phyloP scores from a whole-genome alignment of 345 rosid genomes.

The Acer negundo region DNA sequence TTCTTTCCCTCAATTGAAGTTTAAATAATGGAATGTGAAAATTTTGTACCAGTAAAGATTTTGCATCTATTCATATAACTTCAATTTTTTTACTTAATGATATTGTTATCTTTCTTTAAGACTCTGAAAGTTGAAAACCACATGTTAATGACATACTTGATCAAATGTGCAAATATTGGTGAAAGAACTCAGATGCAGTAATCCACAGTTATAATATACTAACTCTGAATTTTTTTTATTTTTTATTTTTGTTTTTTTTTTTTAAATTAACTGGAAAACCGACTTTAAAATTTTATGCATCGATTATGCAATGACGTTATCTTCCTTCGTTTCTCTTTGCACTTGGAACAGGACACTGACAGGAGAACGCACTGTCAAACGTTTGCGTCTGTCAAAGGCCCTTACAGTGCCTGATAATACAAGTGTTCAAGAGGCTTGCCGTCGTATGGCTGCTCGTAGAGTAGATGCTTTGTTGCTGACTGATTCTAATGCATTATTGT shows the following conservation, averaged over 20 bases:
- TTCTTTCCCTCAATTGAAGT: neutral
- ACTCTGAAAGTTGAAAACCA: neutral
- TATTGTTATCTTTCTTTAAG: neutral
- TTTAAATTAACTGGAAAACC: neutral
- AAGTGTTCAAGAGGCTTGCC: constrained; percentile 81
- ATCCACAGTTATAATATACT: neutral
- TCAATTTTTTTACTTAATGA: neutral
- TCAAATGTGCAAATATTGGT: neutral
- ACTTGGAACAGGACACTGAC: constrained; percentile 64
- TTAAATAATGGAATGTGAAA: neutral
- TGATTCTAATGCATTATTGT: constrained; percentile 88
- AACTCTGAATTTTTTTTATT: neutral
- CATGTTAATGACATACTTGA: neutral
- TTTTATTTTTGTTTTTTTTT: too few species aligned
- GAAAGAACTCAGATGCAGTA: neutral
- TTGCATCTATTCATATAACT: neutral
- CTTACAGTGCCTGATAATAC: constrained; percentile 89
- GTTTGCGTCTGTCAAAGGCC: constrained; percentile 89
- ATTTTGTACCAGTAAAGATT: neutral
- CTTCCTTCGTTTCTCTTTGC: constrained; percentile 3
- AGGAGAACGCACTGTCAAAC: constrained; percentile 90
- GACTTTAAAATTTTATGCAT: neutral
- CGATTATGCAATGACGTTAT: neutral
- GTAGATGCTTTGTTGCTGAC: constrained; percentile 94
- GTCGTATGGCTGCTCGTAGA: constrained; percentile 90